Conservation (phyloP, 2,329 filamentous ascomycete genomes). For the Zymoseptoria ardabiliae region DNA sequence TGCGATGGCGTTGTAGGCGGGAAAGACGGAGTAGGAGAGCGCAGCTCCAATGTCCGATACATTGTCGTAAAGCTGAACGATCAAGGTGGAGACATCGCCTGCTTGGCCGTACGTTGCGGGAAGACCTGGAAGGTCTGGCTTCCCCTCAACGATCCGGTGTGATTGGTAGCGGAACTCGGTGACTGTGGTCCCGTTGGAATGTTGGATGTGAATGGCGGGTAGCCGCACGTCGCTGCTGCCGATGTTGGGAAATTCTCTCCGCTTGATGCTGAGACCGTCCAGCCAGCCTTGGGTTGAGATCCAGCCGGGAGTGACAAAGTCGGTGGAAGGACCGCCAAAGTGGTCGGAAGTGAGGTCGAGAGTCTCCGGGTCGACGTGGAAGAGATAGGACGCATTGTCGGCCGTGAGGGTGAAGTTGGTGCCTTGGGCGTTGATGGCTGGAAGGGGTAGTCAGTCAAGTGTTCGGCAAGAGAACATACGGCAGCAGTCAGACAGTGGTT, state of each 20-base stretch:
- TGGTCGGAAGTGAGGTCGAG: conserved; percentile 55
- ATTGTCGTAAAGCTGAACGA: conserved; percentile 52
- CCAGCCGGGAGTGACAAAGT: conserved; percentile 41
- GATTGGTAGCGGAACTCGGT: conserved; percentile 53
- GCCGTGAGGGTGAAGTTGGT: conserved; percentile 52
- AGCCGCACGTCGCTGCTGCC: conserved; percentile 57
- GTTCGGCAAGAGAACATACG: neutral
- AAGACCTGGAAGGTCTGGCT: conserved; percentile 49
- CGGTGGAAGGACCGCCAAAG: conserved; percentile 51
- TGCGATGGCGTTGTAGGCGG: conserved; percentile 53
- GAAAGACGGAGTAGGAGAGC: conserved; percentile 57
- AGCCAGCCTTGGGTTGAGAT: conserved; percentile 47
- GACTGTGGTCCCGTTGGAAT: conserved; percentile 52
- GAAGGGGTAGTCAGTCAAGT: neutral
- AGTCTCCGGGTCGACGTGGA: conserved; percentile 52
- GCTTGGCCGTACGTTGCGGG: conserved; percentile 53
- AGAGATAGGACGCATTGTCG: conserved; percentile 52
- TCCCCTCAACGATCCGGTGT: conserved; percentile 49
- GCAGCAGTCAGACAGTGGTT: neutral
- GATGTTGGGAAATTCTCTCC: conserved; percentile 57
- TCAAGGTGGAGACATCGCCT: conserved; percentile 51
- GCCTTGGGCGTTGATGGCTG: conserved; percentile 49
- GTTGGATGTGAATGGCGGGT: conserved; percentile 54
- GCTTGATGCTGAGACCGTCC: conserved; percentile 42
- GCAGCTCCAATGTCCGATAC: conserved; percentile 52